phyloP scores from a whole-genome alignment of 2,329 filamentous ascomycete species.

The Pestalotiopsis sp. region DNA sequence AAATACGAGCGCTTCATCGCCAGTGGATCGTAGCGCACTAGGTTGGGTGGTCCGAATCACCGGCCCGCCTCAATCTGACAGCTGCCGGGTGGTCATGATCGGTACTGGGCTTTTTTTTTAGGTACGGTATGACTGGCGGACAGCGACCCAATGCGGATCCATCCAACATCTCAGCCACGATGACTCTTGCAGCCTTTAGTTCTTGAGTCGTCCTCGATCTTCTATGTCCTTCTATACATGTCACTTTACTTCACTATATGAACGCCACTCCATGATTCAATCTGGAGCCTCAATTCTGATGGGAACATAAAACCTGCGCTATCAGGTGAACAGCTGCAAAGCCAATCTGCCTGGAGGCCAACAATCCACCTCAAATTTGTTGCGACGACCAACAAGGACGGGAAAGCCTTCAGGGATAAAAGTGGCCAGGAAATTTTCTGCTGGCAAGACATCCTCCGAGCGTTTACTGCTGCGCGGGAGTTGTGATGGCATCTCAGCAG shows the following conservation, averaged over 20 bases:
- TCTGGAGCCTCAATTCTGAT: not conserved
- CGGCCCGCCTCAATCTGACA: not conserved
- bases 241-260: not conserved
- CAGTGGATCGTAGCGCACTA: too few species aligned
- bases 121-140: not conserved
- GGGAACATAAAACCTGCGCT: not conserved
- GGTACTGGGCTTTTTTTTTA: not conserved
- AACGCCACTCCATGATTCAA: not conserved
- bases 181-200: not conserved
- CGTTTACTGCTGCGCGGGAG: too few species aligned
- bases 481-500: not conserved
- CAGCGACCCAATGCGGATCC: not conserved
- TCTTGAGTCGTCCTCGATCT: not conserved
- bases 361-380: too few species aligned
- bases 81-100: not conserved
- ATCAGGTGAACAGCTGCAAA: not conserved
- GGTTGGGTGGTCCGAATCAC: not conserved
- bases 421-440: too few species aligned
- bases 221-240: not conserved
- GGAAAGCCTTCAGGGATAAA: too few species aligned
- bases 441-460: too few species aligned
- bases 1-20: too few species aligned
- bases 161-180: not conserved
- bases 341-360: too few species aligned
- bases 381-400: too few species aligned